Conservation (phyloP, 441 rosid species). For the Erysimum cheiri region DNA sequence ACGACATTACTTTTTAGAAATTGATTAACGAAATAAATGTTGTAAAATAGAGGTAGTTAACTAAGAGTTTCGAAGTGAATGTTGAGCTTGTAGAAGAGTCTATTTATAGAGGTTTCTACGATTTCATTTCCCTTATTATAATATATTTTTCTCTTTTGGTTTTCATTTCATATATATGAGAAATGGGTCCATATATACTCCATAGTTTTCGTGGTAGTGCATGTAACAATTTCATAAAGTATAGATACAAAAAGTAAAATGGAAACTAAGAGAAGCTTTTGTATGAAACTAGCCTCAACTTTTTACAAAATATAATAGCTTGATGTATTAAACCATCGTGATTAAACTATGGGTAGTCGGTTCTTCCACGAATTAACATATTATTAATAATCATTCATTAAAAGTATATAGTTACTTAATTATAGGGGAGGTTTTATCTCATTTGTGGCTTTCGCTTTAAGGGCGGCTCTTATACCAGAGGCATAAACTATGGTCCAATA, state of each 20-base stretch:
- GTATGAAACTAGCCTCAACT: background rate
- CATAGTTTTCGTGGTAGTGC: conserved; percentile 23
- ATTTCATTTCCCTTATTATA: conserved; percentile 3
- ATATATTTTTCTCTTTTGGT: background rate
- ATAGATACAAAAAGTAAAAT: background rate
- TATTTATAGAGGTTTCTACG: conserved; percentile 29
- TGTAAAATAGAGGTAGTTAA: background rate
- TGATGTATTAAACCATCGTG: conserved; percentile 13
- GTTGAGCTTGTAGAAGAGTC: conserved; percentile 23
- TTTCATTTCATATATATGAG: background rate
- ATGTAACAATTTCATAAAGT: conserved; percentile 30
- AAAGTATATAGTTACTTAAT: background rate
- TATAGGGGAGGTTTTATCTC: conserved; percentile 21
- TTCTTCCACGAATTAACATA: background rate
- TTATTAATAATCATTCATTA: background rate
- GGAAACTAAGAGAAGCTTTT: no score
- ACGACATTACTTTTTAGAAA: conserved; percentile 27
- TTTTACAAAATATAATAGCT: background rate
- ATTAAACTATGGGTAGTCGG: conserved; percentile 20
- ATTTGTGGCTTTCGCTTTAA: conserved; percentile 32
- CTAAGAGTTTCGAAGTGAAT: conserved; percentile 18
- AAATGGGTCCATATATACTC: background rate
- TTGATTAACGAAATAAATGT: background rate
- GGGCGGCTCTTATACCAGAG: conserved; percentile 36
- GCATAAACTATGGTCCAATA: conserved; percentile 5